Base-by-base conservation (phyloP, 768 basidiomycete genomes). In the Paxillus rubicundulus region DNA sequence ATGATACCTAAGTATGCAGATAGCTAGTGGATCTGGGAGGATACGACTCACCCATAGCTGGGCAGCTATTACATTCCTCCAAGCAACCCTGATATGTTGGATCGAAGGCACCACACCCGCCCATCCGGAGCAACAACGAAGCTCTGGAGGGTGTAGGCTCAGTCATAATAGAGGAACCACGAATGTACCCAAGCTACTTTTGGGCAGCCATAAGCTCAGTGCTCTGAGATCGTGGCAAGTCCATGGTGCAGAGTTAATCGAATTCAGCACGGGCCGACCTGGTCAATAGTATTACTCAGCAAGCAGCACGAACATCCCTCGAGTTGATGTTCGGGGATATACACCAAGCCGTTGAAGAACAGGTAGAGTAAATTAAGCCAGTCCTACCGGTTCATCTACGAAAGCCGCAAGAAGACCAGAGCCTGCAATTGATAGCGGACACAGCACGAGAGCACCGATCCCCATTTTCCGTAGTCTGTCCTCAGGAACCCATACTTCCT, bases 311-410 rank as follows among this genome's bases (percentile, higher is more conserved):
- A 3, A 7, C 12, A 1, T 18, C 17, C n/a, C 37, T 38, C 17
- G 8, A 18, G 39, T 30, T 18, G 28, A 12, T 33, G 17, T 40
- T 13, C 17, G 8, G 9, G 27, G 14, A 70, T 72, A 33, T 59
- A 85, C 85, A 21, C 84, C 83, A n/a, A 84, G 45, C 83, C 80
- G 53, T 84, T 84, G 38, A 80, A 45, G 58, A 85, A 86, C 8
- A 86, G 58, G 53, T 75, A 81, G 1, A 78, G 27, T 9, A 84
- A 65, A 55, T 76, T 79, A 9, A 82, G 56, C 63, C n/a, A 85
- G 65, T 1, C 84, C 84, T 1, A 67, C 40, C 0, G 56, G 70
- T 1, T 80, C 79, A 9, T 69, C 66, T 4, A 85, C 71, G 61
- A 72, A 82, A 39, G 70, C 63, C n/a, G 74, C 79, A 12, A 77